Evolutionary conservation across 1,284 basidiomycete species (phyloP).

Genomic region (Takashimella koratensis): DNA sequence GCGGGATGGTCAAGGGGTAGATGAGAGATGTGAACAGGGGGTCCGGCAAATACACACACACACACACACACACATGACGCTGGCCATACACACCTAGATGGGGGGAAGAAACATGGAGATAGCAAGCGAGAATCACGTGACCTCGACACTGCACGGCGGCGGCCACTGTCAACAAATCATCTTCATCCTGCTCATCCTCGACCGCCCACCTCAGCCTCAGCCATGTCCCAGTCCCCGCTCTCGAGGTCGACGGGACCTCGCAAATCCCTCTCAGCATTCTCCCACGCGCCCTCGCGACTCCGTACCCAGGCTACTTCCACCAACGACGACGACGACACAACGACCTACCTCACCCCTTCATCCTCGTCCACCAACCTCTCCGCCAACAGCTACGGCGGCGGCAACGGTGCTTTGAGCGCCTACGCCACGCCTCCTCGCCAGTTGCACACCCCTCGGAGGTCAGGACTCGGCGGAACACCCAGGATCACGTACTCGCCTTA

Average conservation of each 20-base stretch:
- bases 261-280: slow-evolving; percentile 35
- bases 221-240: slow-evolving; percentile 46
- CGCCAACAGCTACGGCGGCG: neutral
- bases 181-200: too few species aligned
- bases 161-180: too few species aligned
- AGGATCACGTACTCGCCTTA: slow-evolving; percentile 35
- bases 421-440: neutral
- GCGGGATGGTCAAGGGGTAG: too few species aligned
- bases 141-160: too few species aligned
- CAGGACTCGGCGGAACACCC: slow-evolving; percentile 16
- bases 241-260: slow-evolving; percentile 31
- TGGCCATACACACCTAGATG: too few species aligned
- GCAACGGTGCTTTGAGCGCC: neutral
- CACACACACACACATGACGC: too few species aligned
- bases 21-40: too few species aligned
- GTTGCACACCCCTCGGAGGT: neutral
- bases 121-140: too few species aligned
- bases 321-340: slow-evolving; percentile 2
- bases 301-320: slow-evolving; percentile 16
- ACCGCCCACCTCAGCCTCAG: too few species aligned
- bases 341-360: neutral
- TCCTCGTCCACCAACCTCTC: neutral
- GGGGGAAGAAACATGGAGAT: too few species aligned
- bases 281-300: slow-evolving; percentile 36
- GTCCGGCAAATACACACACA: too few species aligned